These are phyloP conservation scores for Gnomoniopsis smithogilvyi DNA, from an alignment of 2,329 filamentous ascomycete species.

Conservation along the genomic window DNA sequence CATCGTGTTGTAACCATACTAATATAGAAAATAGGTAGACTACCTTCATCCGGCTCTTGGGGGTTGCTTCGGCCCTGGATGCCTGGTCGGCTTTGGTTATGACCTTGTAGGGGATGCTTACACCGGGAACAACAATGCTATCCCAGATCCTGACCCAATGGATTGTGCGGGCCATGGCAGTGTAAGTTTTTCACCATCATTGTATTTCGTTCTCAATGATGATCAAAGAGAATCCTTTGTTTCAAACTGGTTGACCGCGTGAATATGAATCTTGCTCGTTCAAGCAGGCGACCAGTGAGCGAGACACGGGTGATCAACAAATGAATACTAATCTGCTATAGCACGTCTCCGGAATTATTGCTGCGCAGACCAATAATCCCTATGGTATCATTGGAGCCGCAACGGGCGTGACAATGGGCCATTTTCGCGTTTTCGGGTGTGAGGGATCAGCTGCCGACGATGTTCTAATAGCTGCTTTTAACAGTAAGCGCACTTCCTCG, in stretches of 20 bases:
- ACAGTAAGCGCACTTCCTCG: slow-evolving; percentile 26
- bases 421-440: slow-evolving; percentile 58
- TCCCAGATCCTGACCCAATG: slow-evolving; percentile 49
- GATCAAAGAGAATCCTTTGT: not conserved
- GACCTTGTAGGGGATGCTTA: slow-evolving; percentile 58
- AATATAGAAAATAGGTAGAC: slow-evolving; percentile 43
- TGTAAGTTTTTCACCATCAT: not conserved
- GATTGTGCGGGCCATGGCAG: slow-evolving; percentile 59
- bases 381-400: slow-evolving; percentile 57
- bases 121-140: slow-evolving; percentile 33
- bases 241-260: too few relatives aligned
- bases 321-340: not conserved
- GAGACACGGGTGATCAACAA: not conserved
- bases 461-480: slow-evolving; percentile 57
- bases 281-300: too few relatives aligned
- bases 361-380: slow-evolving; percentile 51
- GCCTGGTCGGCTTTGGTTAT: slow-evolving; percentile 53
- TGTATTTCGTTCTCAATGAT: too few relatives aligned
- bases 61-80: slow-evolving; percentile 59
- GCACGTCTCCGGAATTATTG: slow-evolving; percentile 61
- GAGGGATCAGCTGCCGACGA: slow-evolving; percentile 33
- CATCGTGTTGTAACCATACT: slow-evolving; percentile 9
- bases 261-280: too few relatives aligned
- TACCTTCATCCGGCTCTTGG: slow-evolving; percentile 62
- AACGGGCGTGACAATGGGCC: slow-evolving; percentile 51